Conservation (phyloP, 352 stramenopile species). For the Phytophthora brassicae region DNA sequence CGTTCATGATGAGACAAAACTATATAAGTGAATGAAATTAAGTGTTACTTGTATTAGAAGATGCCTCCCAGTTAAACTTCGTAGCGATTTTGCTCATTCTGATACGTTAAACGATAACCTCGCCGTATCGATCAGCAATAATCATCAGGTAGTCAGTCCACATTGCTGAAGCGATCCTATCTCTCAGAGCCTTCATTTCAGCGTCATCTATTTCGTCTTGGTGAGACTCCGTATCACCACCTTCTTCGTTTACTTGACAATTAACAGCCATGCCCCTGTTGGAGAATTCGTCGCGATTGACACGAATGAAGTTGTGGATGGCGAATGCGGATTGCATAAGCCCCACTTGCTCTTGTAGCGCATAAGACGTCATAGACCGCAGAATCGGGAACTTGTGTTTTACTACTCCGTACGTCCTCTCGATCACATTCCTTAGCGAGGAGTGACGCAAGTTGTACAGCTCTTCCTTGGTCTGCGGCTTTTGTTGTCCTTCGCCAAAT, state of each 20-base stretch:
- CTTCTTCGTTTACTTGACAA: too few relatives aligned
- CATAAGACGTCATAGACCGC: not conserved
- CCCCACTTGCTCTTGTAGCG: not conserved
- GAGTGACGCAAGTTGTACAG: slow-evolving; percentile 8
- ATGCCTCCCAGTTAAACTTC: too few relatives aligned
- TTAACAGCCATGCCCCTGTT: too few relatives aligned
- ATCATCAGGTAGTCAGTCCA: not conserved
- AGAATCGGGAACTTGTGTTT: slow-evolving; percentile 13
- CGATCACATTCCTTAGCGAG: not conserved
- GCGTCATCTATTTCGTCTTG: too few relatives aligned
- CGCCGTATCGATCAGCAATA: not conserved
- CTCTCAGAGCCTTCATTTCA: too few relatives aligned
- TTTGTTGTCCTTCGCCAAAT: not conserved
- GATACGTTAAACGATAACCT: not conserved
- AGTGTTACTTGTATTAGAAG: too few relatives aligned
- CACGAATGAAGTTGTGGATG: slow-evolving; percentile 10
- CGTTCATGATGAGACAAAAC: too few relatives aligned
- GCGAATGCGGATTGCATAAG: not conserved
- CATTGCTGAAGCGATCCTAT: not conserved
- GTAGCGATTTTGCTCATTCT: not conserved
- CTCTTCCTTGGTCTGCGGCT: slow-evolving; percentile 5
- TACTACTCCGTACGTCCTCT: not conserved
- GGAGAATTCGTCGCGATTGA: slow-evolving; percentile 7
- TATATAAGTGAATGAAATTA: too few relatives aligned
- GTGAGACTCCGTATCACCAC: too few relatives aligned